These are phyloP conservation scores for Baorangia bicolor DNA, from an alignment of 768 basidiomycete species.

Conservation along the genomic window DNA sequence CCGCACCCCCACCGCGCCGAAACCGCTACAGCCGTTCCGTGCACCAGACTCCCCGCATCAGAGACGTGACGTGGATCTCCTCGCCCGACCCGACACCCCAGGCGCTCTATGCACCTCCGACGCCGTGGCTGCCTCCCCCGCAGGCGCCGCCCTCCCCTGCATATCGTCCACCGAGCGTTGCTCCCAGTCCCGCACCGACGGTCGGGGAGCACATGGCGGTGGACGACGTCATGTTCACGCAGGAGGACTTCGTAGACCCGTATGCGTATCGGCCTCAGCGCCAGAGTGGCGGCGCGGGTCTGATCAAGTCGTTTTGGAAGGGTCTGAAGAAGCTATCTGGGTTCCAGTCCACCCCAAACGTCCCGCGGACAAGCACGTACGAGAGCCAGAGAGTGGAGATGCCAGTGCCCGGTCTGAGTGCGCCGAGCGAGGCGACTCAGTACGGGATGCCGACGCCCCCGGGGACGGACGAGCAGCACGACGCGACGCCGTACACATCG, in stretches of 20 bases:
- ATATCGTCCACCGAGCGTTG: slow-evolving; percentile 9
- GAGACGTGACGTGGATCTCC: slow-evolving; percentile 26
- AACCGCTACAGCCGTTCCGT: slow-evolving; percentile 24
- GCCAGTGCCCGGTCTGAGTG: neutral
- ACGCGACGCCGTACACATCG: slow-evolving; percentile 16
- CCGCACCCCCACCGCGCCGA: slow-evolving; percentile 1
- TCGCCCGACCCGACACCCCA: slow-evolving; percentile 15
- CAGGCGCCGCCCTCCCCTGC: slow-evolving; percentile 11
- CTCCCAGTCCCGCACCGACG: slow-evolving; percentile 24
- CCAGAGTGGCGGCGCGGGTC: slow-evolving; percentile 7
- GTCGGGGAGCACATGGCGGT: slow-evolving; percentile 33
- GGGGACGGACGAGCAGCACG: slow-evolving; percentile 21
- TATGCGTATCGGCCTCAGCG: slow-evolving; percentile 8
- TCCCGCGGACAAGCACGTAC: neutral
- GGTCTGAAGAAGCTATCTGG: slow-evolving; percentile 33
- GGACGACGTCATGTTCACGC: slow-evolving; percentile 15
- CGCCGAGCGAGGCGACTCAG: slow-evolving; percentile 7
- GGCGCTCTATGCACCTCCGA: slow-evolving; percentile 3
- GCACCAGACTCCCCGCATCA: slow-evolving; percentile 21
- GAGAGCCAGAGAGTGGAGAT: slow-evolving; percentile 1
- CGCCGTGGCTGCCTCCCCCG: slow-evolving; percentile 2
- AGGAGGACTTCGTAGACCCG: neutral
- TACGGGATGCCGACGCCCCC: slow-evolving; percentile 17
- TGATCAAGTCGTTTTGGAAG: slow-evolving; percentile 33
- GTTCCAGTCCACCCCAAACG: slow-evolving; percentile 1